A percentile compares a stretch with the other conserved stretches of the same genome.
Conservation (phyloP, 345 rosid genomes). For the Heritiera fomes region DNA sequence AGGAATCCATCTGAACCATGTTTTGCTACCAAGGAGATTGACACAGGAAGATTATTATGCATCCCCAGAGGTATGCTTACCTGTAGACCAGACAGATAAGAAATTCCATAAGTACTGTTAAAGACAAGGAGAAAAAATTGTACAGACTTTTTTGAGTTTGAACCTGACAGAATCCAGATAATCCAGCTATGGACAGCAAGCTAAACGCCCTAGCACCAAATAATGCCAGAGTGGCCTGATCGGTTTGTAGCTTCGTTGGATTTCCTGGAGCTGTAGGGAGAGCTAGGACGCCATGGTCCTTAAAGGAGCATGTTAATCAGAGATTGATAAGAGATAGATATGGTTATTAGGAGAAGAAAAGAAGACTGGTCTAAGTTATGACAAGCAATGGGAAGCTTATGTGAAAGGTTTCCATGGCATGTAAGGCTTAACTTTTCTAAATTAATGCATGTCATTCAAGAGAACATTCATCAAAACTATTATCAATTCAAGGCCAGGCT, state of each 20-base stretch:
- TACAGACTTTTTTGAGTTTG: neutral
- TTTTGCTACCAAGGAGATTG: slow-evolving; percentile 66
- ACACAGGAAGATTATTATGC: slow-evolving; percentile 55
- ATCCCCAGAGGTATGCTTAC: slow-evolving; percentile 69
- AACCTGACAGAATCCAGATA: slow-evolving; percentile 91
- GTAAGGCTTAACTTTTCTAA: no score
- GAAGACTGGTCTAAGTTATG: no score
- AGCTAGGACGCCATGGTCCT: slow-evolving; percentile 64
- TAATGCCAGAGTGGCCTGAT: slow-evolving; percentile 47
- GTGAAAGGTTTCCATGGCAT: no score
- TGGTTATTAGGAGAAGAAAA: no score
- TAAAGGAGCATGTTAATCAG: neutral
- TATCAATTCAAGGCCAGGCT: no score
- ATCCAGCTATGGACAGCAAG: slow-evolving; percentile 58
- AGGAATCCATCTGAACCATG: slow-evolving; percentile 75
- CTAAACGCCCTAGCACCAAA: slow-evolving; percentile 59
- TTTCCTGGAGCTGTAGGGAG: slow-evolving; percentile 78
- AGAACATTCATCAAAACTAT: no score
- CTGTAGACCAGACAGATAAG: slow-evolving; percentile 31
- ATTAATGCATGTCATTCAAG: neutral
- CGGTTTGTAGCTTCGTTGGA: slow-evolving; percentile 71
- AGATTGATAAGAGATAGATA: neutral
- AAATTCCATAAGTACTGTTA: neutral
- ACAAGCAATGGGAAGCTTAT: no score
- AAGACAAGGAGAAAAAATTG: neutral